Evolutionary conservation across 305 asterid genomes (phyloP), one percentile per base, ranked within the genome.

Genomic region (Fraxinus platypoda): DNA sequence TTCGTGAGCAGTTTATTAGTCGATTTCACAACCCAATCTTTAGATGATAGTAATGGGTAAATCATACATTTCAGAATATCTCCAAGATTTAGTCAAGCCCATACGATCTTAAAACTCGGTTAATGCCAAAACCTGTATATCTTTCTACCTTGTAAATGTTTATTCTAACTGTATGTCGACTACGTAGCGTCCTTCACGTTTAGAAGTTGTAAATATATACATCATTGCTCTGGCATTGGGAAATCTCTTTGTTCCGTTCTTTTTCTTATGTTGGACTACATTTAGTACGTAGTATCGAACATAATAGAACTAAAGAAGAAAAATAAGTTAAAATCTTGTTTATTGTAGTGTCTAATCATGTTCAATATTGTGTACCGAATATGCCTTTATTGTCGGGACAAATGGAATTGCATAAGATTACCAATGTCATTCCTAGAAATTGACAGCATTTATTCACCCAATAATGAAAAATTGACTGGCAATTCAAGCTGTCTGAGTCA

Each of bases 1-100:
- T 79, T 89, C 93, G 7, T 89, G 80, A 34, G 80, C 79, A 59
- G 83, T 37, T 31, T 83, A 30, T 68, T 68, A 21, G 30, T 62
- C 15, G 5, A 62, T 38, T 68, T 19, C 11, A 19, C n/a, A 11
- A 74, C 64, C 17, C 31, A 59, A 12, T n/a, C 3, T 66, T 59
- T 85, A 83, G 15, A 83, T 85, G 76, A 46, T 76, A 35, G 84
- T 33, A 43, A 68, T 68, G 85, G 73, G 46, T 75, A 83, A 38
- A 77, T 62, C 73, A 49, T 76, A 71, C 35, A 75, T 35, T 35
- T 3, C 73, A 83, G 85, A 71, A 79, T 70, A 83, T 82, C 49
- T 78, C 41, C 19, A 62, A 83, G 78, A 43, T 11, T 31, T 64
- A 76, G 83, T 76, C 74, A 80, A 81, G 23, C 78, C 25, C 59